Percentiles rank a stretch among this genome's conserved stretches.
Conservation (phyloP, 306 rosid species). For the Cicer yamashitae region DNA sequence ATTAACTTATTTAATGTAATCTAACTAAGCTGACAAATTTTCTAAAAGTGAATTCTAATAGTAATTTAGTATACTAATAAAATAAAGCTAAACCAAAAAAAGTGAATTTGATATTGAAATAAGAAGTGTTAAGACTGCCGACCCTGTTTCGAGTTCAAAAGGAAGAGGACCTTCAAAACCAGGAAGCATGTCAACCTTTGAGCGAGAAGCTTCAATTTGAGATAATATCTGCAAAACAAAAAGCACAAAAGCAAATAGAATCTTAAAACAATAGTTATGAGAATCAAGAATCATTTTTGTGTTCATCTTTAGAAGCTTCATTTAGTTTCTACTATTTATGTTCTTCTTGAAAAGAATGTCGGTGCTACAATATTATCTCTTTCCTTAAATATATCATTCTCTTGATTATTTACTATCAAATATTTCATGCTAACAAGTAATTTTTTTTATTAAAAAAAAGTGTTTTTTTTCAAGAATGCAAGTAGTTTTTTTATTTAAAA, state of each 20-base stretch:
- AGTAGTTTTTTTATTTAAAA: too few relatives aligned
- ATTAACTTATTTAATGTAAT: too few relatives aligned
- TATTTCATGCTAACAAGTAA: too few relatives aligned
- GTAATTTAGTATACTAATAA: background rate
- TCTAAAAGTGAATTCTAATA: too few relatives aligned
- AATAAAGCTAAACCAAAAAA: background rate
- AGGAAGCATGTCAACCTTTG: constrained; percentile 8
- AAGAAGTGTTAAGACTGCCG: background rate
- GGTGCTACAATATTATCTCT: too few relatives aligned
- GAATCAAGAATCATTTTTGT: background rate
- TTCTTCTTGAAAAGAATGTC: too few relatives aligned
- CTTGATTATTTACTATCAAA: too few relatives aligned
- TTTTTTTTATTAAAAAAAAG: too few relatives aligned
- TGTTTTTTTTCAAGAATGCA: too few relatives aligned
- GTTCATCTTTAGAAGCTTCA: background rate
- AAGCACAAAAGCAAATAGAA: background rate
- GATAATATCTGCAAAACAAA: background rate
- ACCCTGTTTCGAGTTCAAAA: constrained; percentile 30
- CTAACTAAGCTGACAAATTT: too few relatives aligned
- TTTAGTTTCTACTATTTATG: too few relatives aligned
- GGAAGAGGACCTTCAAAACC: constrained; percentile 35
- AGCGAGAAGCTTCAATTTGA: background rate
- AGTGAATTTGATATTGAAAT: background rate
- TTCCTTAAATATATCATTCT: too few relatives aligned
- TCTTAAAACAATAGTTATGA: background rate